Base-by-base conservation (phyloP, 2,329 filamentous ascomycete genomes). In the Fusarium nematophilum region DNA sequence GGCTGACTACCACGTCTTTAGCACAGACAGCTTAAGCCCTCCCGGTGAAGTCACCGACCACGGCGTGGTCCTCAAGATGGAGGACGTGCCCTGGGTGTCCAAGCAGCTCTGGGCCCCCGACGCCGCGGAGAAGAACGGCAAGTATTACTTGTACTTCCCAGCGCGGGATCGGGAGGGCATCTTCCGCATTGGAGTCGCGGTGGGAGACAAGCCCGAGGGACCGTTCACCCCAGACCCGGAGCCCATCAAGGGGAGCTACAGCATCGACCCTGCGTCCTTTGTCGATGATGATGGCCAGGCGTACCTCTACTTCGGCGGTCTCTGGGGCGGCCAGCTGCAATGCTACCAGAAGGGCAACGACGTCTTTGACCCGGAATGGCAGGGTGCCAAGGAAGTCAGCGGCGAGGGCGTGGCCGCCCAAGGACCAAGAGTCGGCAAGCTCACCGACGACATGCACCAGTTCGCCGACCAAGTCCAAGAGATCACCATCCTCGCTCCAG, bases 21-120 rank as follows among this genome's bases (percentile, higher is more conserved):
- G 84, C 63, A 77, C 76, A 21, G 66, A 73, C 9, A 79, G 77
- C 23, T 75, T 85, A 53, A 82, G 85, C 50, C 78, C 81, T 2
- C 77, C 86, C 18, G 82, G 81, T 57, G 78, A 80, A 14, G 88
- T 92, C 3, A 87, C 82, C 15, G 90, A 93, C 77, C 90, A 93
- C 76, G 90, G 90, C 67, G 80, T 90, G 42, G 89, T 83, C 11
- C 83, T 94, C 33, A 81, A 80, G 48, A 78, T 83, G 37, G 80
- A 84, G 43, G 86, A 91, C 68, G 80, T 93, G 26, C 89, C 90
- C 25, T 93, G 90, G 90, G 90, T 87, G 0, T 86, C 83, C 23
- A 91, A 91, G 76, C 90, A 94, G 73, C 82, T 93, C 43, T 93
- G 90, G 90, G 90, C 90, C 0, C 90, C 91, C 13, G 90, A 93